Conservation (phyloP, 2,329 filamentous ascomycete species). For the Fusarium annulatum region DNA sequence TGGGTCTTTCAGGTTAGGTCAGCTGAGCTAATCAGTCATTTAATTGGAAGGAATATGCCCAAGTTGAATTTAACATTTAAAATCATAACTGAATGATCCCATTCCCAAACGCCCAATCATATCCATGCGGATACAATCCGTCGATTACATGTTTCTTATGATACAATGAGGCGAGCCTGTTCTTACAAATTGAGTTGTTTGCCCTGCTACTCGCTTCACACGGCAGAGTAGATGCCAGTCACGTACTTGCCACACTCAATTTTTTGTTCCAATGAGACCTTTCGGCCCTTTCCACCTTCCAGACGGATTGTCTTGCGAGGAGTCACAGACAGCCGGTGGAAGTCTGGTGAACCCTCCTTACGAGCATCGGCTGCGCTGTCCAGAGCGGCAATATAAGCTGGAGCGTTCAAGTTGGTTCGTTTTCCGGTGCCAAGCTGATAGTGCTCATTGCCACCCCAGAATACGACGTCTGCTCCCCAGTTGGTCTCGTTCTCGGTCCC, state of each 20-base stretch:
- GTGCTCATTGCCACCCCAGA: constrained; percentile 95
- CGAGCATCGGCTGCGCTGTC: constrained; percentile 71
- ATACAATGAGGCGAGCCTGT: constrained; percentile 22
- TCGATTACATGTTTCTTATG: constrained; percentile 32
- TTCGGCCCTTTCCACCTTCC: constrained; percentile 69
- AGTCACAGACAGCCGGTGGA: constrained; percentile 83
- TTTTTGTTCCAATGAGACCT: constrained; percentile 82
- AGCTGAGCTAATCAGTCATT: constrained; percentile 17
- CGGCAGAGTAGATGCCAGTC: constrained; percentile 82
- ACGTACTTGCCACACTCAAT: constrained; percentile 87
- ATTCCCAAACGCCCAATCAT: constrained; percentile 29
- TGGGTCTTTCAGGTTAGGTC: neutral
- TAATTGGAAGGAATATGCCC: constrained; percentile 2
- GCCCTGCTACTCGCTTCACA: constrained; percentile 47
- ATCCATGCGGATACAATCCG: constrained; percentile 20
- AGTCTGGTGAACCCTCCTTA: constrained; percentile 69
- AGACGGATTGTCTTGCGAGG: constrained; percentile 77
- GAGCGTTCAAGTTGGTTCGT: constrained; percentile 80
- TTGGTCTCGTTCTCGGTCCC: constrained; percentile 77
- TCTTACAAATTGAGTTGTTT: constrained; percentile 9
- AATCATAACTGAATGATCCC: constrained; percentile 14
- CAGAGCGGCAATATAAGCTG: constrained; percentile 81
- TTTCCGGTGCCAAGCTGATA: constrained; percentile 94
- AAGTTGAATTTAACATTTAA: constrained; percentile 24
- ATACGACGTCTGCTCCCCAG: constrained; percentile 88